These are phyloP conservation scores for Chloris gayana DNA, from an alignment of 176 grass and related monocot species.

Conservation along the genomic window DNA sequence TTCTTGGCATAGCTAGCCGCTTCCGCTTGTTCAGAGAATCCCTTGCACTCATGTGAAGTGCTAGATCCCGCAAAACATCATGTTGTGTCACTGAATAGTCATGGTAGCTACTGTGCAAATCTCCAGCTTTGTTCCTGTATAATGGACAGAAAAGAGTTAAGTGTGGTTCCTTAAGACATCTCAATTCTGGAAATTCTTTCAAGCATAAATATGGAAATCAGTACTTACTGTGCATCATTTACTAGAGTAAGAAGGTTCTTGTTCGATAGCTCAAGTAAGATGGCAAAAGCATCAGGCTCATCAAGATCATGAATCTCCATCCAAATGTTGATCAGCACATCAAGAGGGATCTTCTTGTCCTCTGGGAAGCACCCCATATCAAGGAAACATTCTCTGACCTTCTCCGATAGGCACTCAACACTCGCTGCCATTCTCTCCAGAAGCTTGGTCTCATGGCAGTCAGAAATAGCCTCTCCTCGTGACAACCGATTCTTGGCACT, in stretches of 20 bases:
- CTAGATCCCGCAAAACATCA: slow-evolving; percentile 95
- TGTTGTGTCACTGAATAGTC: slow-evolving; percentile 89
- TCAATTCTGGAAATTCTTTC: slow-evolving; percentile 2
- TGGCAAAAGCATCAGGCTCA: slow-evolving; percentile 83
- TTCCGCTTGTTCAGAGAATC: slow-evolving; percentile 64
- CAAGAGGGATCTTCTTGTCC: slow-evolving; percentile 96
- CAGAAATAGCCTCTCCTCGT: slow-evolving; percentile 79
- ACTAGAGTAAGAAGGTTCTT: slow-evolving; percentile 90
- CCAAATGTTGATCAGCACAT: slow-evolving; percentile 93
- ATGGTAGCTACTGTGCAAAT: slow-evolving; percentile 87
- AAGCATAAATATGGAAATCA: not conserved
- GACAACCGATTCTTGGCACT: slow-evolving; percentile 92
- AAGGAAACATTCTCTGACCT: slow-evolving; percentile 89
- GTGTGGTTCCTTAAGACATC: not conserved
- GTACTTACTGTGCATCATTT: slow-evolving; percentile 93
- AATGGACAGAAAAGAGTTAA: slow-evolving; percentile 29
- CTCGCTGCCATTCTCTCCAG: slow-evolving; percentile 85
- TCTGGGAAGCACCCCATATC: slow-evolving; percentile 95
- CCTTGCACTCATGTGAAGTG: slow-evolving; percentile 70
- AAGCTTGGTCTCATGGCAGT: slow-evolving; percentile 86
- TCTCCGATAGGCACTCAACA: slow-evolving; percentile 71
- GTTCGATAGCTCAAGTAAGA: slow-evolving; percentile 81
- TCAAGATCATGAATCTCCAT: slow-evolving; percentile 97
- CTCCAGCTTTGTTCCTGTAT: slow-evolving; percentile 83
- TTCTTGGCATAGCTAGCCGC: slow-evolving; percentile 85